Evolutionary conservation across 1,139 yeast species (phyloP).

Genomic region (Saccharomyces hybrid): DNA sequence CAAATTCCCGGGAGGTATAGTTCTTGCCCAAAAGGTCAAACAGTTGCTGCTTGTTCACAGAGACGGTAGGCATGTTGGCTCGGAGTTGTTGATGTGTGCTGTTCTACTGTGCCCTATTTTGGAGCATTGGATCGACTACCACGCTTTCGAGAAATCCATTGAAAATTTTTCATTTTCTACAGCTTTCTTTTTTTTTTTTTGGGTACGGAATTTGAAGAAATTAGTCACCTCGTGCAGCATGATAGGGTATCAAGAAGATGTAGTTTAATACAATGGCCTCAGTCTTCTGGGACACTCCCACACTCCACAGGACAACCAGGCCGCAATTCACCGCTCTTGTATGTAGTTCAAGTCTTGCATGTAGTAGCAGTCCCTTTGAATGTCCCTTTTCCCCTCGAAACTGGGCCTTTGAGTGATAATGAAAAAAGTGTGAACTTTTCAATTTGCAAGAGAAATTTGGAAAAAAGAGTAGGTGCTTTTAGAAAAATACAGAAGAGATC

Average conservation of each 20-base stretch:
- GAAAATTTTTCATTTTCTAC: neutral
- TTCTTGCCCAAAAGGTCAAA: slow-evolving; percentile 70
- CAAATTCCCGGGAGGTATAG: slow-evolving; percentile 88
- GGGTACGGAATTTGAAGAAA: neutral
- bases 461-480: neutral
- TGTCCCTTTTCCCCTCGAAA: neutral
- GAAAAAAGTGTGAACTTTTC: neutral
- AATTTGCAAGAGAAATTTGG: neutral
- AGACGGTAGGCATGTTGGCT: slow-evolving; percentile 81
- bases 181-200: neutral
- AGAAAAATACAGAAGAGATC: neutral
- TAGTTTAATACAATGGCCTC: neutral
- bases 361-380: neutral
- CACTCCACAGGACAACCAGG: neutral
- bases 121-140: neutral
- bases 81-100: neutral
- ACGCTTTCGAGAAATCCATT: neutral
- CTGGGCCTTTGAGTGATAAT: neutral
- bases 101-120: neutral
- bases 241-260: neutral
- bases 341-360: neutral
- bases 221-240: neutral
- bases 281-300: neutral
- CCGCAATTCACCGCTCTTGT: neutral
- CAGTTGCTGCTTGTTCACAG: slow-evolving; percentile 90